Base-by-base conservation (phyloP, 345 rosid species). In the Raphanus raphanistrum region DNA sequence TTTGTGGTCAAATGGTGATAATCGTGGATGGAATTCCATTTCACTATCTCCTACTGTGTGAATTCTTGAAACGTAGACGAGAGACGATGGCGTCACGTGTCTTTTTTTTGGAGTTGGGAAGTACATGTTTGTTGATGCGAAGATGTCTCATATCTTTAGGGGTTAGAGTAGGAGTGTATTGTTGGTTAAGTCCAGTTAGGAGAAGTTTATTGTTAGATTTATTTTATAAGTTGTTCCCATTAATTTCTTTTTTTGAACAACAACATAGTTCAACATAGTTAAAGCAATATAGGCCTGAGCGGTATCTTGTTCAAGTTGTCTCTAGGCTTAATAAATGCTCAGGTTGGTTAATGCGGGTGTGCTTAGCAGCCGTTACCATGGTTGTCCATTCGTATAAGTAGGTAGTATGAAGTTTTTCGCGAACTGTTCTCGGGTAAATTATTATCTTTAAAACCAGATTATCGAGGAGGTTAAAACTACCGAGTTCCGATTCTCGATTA, bases 11-110 rank as follows among this genome's bases (percentile, higher is more conserved):
- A 57, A 31, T 43, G 38, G 61, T 71, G 52, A 71, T 71, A 36
- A 55, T 41, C 80, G 71, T 77, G 76, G 72, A 59, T 64, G 52
- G 36, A 70, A 8, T 36, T 38, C 57, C 66, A 31, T 64, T 70
- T 70, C 41, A 21, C 50, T 3, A 45, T 17, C 27, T 58, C 11
- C 32, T 10, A 61, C 21, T 11, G 64, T 69, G 3, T 69, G 2
- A 12, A 52, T 60, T 52, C 26, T 63, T 70, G 74, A 26, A 76
- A 62, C 33, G 54, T 50, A 21, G 21, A 21, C 21, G 0, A 62
- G 0, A 62, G 27, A 76, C 28, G 25, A 76, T 67, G 67, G 50
- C 8, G 60, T 10, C 62, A 57, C 31, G n/a, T 58, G n/a, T n/a
- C 6, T 67, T 66, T 28, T 28, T 28, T 28, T 65, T 16, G 33